These are phyloP conservation scores for Suhomyces pyralidae DNA, from an alignment of 805 yeast species.

Conservation along the genomic window DNA sequence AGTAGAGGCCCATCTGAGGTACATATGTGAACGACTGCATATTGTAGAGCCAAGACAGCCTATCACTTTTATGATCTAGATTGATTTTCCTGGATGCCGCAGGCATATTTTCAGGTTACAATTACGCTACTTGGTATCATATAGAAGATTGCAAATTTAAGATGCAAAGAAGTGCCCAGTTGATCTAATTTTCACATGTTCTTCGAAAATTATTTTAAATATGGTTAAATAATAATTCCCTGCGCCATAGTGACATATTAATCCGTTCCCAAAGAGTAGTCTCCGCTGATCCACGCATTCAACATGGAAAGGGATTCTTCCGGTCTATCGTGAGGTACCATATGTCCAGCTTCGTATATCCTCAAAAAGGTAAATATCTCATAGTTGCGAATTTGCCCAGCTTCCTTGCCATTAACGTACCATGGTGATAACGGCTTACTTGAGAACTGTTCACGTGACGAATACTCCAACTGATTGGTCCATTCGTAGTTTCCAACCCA, in stretches of 20 bases:
- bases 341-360: slow-evolving; percentile 23
- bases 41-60: too few species aligned
- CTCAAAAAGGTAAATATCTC: slow-evolving; percentile 21
- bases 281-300: slow-evolving; percentile 28
- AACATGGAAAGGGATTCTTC: slow-evolving; percentile 19
- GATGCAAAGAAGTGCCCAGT: too few species aligned
- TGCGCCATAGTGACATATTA: background rate
- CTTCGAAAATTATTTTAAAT: too few species aligned
- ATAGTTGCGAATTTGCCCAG: slow-evolving; percentile 39
- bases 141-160: too few species aligned
- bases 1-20: too few species aligned
- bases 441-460: slow-evolving; percentile 14
- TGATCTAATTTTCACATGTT: too few species aligned
- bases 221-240: too few species aligned
- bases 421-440: slow-evolving; percentile 14
- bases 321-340: slow-evolving; percentile 25
- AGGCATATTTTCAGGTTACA: too few species aligned
- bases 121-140: too few species aligned
- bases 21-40: too few species aligned
- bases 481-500: slow-evolving; percentile 44
- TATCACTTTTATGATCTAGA: too few species aligned
- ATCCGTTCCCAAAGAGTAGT: slow-evolving; percentile 30
- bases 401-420: slow-evolving; percentile 19
- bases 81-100: too few species aligned
- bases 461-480: slow-evolving; percentile 23